phyloP scores from a whole-genome alignment of 2,329 filamentous ascomycete species.

The Cladorrhinum sp. region DNA sequence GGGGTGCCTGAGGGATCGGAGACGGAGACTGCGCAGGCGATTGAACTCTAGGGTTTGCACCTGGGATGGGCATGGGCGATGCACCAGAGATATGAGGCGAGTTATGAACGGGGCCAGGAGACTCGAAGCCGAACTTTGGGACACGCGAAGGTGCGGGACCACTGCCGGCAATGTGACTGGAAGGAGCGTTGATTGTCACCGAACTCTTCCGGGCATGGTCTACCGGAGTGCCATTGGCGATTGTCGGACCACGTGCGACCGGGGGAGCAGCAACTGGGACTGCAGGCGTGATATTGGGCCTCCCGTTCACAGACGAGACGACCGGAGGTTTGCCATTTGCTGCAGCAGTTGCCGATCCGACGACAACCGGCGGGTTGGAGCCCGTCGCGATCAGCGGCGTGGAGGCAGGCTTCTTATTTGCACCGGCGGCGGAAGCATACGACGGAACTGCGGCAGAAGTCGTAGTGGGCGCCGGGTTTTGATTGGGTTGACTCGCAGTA shows the following conservation, averaged over 20 bases:
- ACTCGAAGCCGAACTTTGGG: constrained; percentile 76
- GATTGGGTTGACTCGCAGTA: constrained; percentile 53
- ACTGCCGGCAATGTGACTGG: constrained; percentile 74
- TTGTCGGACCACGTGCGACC: constrained; percentile 61
- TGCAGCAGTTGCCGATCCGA: constrained; percentile 51
- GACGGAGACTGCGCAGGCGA: constrained; percentile 88
- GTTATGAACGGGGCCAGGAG: constrained; percentile 64
- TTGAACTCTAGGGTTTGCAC: constrained; percentile 63
- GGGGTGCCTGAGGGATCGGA: constrained; percentile 87
- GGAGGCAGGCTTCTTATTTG: constrained; percentile 60
- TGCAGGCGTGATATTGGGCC: constrained; percentile 66
- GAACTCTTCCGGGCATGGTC: constrained; percentile 85
- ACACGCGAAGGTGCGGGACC: constrained; percentile 61
- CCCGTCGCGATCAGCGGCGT: constrained; percentile 60
- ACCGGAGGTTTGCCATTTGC: constrained; percentile 63
- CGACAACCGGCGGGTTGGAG: constrained; percentile 54
- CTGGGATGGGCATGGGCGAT: constrained; percentile 61
- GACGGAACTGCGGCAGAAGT: constrained; percentile 57
- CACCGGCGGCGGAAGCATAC: constrained; percentile 66
- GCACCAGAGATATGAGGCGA: constrained; percentile 57
- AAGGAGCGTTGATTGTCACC: constrained; percentile 83
- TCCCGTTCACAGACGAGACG: constrained; percentile 82
- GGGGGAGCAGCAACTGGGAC: constrained; percentile 59
- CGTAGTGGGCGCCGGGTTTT: constrained; percentile 54
- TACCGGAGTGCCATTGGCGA: constrained; percentile 65